These are phyloP conservation scores for Tephrocybe sp. DNA, from an alignment of 768 basidiomycete species.

Conservation along the genomic window DNA sequence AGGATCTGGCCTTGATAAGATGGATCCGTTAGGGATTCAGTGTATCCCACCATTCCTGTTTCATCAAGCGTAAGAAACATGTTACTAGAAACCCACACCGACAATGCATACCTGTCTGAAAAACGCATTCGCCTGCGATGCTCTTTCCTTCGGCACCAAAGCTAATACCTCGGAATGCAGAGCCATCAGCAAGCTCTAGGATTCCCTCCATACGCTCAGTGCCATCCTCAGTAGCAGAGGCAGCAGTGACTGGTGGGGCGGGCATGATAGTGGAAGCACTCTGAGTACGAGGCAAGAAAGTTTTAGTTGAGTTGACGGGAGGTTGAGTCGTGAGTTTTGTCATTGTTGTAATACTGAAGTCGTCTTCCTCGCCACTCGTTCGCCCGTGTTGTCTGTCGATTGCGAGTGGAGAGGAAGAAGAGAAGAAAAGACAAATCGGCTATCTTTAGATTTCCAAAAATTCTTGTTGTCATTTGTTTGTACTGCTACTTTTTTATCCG, in stretches of 20 bases:
- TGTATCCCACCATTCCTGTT: constrained; percentile 98
- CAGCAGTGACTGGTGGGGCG: constrained; percentile 34
- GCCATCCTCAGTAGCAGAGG: constrained; percentile 25
- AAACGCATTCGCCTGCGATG: constrained; percentile 96
- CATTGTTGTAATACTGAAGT: constrained; percentile 18
- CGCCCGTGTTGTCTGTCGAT: constrained; percentile 25
- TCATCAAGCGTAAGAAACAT: constrained; percentile 9
- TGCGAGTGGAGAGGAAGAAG: constrained; percentile 51
- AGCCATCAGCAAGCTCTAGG: constrained; percentile 88
- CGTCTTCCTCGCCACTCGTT: constrained; percentile 47
- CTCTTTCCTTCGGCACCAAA: constrained; percentile 93
- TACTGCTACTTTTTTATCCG: constrained; percentile 1
- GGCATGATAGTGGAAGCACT: constrained; percentile 33
- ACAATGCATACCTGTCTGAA: constrained; percentile 96
- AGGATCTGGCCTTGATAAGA: constrained; percentile 99
- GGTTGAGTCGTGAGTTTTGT: constrained; percentile 18
- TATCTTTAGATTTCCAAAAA: constrained; percentile 35
- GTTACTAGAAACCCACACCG: background rate
- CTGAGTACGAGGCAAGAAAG: constrained; percentile 42
- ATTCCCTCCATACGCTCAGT: constrained; percentile 53
- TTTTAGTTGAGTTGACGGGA: constrained; percentile 31
- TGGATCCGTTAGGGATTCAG: constrained; percentile 96
- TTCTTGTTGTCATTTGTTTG: constrained; percentile 32
- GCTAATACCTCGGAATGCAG: constrained; percentile 83
- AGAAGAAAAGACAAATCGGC: constrained; percentile 29